These are phyloP conservation scores for Phytomonas francai DNA, from an alignment of 208 protist genomes.

Conservation along the genomic window DNA sequence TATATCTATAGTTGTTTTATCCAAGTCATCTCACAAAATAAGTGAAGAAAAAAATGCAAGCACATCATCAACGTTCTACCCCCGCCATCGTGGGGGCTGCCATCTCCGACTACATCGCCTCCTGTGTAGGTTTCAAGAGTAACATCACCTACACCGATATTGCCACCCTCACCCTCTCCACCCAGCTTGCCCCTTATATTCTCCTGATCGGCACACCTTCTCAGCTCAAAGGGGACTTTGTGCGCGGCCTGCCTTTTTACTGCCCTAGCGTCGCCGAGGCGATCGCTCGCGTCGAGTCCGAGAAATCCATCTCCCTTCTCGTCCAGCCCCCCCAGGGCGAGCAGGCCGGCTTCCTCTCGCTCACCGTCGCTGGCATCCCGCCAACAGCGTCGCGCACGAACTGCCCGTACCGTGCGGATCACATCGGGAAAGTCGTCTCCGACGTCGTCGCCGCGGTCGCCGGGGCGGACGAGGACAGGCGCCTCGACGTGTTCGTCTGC, in stretches of 20 bases:
- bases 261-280: slow-evolving; percentile 46
- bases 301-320: slow-evolving; percentile 23
- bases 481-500: slow-evolving; percentile 49
- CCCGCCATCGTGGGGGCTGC: slow-evolving; percentile 25
- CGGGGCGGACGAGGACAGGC: slow-evolving; percentile 10
- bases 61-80: slow-evolving; percentile 20
- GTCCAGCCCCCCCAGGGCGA: slow-evolving; percentile 10
- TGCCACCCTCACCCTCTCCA: slow-evolving; percentile 12
- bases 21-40: too few relatives aligned
- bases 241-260: slow-evolving; percentile 41
- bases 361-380: slow-evolving; percentile 44
- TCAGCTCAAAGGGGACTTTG: slow-evolving; percentile 30
- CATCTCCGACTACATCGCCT: slow-evolving; percentile 31
- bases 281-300: slow-evolving; percentile 24
- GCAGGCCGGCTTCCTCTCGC: slow-evolving; percentile 17
- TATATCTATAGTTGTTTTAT: too few relatives aligned
- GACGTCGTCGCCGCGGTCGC: slow-evolving; percentile 17
- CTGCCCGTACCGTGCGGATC: slow-evolving; percentile 60
- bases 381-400: slow-evolving; percentile 49
- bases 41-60: background rate
- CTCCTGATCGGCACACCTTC: slow-evolving; percentile 46
- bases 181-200: slow-evolving; percentile 22
- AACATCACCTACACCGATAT: slow-evolving; percentile 53
- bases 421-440: slow-evolving; percentile 25
- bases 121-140: slow-evolving; percentile 41